Conservation (phyloP, 2,329 filamentous ascomycete genomes). For the Xylaria sp. region DNA sequence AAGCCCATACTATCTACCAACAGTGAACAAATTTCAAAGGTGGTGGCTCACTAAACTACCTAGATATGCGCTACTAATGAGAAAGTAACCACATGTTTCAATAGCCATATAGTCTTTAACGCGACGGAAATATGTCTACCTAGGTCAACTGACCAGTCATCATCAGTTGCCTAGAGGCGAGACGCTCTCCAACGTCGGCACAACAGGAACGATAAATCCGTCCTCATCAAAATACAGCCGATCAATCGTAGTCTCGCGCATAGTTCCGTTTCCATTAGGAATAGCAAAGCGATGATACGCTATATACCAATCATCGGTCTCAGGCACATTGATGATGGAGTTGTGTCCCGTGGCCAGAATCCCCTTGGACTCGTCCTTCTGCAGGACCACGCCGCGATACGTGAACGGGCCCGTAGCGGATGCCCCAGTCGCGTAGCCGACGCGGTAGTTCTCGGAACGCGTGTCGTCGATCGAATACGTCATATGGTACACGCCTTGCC, state of each 20-base stretch:
- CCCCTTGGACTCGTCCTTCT: conserved; percentile 55
- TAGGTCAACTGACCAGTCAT: neutral
- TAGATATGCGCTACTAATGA: too few species aligned
- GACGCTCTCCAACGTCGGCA: conserved; percentile 5
- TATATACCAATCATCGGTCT: conserved; percentile 62
- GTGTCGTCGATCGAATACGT: conserved; percentile 63
- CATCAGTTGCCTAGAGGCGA: neutral
- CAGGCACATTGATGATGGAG: conserved; percentile 59
- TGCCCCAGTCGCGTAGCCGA: conserved; percentile 58
- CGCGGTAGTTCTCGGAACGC: conserved; percentile 57
- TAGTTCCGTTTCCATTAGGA: conserved; percentile 57
- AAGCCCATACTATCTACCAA: too few species aligned
- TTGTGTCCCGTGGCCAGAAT: conserved; percentile 60
- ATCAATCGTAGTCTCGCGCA: conserved; percentile 29
- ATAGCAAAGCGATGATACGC: conserved; percentile 61
- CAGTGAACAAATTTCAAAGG: too few species aligned
- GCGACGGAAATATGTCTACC: neutral
- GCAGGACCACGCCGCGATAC: conserved; percentile 57
- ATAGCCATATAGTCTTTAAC: neutral
- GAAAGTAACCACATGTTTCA: too few species aligned
- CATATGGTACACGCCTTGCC: conserved; percentile 58
- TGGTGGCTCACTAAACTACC: too few species aligned
- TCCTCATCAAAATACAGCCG: conserved; percentile 3
- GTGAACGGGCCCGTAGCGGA: conserved; percentile 56
- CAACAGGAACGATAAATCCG: conserved; percentile 1